Evolutionary conservation across 1,139 yeast genomes (phyloP).

Genomic region (Sugiyamaella novakii): DNA sequence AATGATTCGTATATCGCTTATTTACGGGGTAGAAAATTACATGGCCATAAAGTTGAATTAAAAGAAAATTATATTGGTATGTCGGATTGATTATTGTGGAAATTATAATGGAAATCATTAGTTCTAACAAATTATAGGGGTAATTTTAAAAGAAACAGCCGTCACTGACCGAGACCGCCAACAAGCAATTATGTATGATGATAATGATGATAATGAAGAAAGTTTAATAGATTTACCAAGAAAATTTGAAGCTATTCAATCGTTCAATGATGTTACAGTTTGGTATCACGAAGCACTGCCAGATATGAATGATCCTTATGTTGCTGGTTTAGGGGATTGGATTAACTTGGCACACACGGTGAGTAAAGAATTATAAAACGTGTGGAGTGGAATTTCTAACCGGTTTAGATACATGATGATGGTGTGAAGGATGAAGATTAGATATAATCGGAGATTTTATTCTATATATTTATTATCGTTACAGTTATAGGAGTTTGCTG

Average conservation of each 20-base stretch:
- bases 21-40: constrained; percentile 34
- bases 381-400: too few relatives aligned
- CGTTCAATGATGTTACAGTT: constrained; percentile 31
- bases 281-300: constrained; percentile 39
- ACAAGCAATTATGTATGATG: constrained; percentile 18
- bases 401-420: constrained; percentile 3
- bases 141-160: constrained; percentile 19
- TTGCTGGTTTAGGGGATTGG: constrained; percentile 34
- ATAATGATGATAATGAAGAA: constrained; percentile 18
- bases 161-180: constrained; percentile 19
- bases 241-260: constrained; percentile 25
- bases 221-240: constrained; percentile 22
- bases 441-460: constrained; percentile 6
- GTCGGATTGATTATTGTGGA: too few relatives aligned
- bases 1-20: constrained; percentile 16
- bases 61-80: constrained; percentile 29
- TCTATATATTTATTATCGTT: too few relatives aligned
- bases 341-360: constrained; percentile 31
- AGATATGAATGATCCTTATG: constrained; percentile 31
- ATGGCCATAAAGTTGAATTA: constrained; percentile 28
- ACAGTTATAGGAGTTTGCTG: too few relatives aligned
- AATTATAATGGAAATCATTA: too few relatives aligned
- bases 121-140: constrained; percentile 14
- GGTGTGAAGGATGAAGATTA: too few relatives aligned
- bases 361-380: constrained; percentile 18